Evolutionary conservation across 1,139 yeast species (phyloP).

Genomic region (Debaryomyces singareniensis): DNA sequence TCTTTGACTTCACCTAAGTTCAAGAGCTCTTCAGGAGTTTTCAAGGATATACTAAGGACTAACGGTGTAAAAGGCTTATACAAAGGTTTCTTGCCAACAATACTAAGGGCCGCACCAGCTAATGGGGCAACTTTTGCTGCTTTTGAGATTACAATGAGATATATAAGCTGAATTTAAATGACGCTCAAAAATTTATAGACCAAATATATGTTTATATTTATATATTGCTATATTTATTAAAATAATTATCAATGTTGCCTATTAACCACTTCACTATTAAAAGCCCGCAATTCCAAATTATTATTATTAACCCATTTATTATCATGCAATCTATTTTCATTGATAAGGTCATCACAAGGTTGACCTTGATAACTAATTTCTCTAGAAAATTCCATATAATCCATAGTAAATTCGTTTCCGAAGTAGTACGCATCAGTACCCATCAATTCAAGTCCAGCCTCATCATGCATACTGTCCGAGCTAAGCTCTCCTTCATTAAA

Average conservation of each 20-base stretch:
- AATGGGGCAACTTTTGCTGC: constrained; percentile 94
- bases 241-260: not conserved
- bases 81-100: constrained; percentile 85
- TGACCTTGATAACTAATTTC: constrained; percentile 38
- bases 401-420: constrained; percentile 45
- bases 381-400: constrained; percentile 43
- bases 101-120: constrained; percentile 93
- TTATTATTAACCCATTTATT: constrained; percentile 14
- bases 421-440: constrained; percentile 50
- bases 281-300: constrained; percentile 9
- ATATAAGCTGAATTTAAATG: constrained; percentile 16
- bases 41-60: constrained; percentile 42
- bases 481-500: constrained; percentile 9
- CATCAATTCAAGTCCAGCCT: constrained; percentile 33
- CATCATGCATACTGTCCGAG: constrained; percentile 6
- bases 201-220: not conserved
- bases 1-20: constrained; percentile 40
- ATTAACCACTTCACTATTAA: constrained; percentile 7
- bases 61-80: constrained; percentile 73
- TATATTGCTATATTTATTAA: not conserved
- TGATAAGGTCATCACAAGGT: constrained; percentile 11
- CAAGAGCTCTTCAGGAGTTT: constrained; percentile 47
- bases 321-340: constrained; percentile 5
- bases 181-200: not conserved
- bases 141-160: constrained; percentile 80